Evolutionary conservation across 805 yeast species (phyloP).

Genomic region (Saturnispora galanensis): DNA sequence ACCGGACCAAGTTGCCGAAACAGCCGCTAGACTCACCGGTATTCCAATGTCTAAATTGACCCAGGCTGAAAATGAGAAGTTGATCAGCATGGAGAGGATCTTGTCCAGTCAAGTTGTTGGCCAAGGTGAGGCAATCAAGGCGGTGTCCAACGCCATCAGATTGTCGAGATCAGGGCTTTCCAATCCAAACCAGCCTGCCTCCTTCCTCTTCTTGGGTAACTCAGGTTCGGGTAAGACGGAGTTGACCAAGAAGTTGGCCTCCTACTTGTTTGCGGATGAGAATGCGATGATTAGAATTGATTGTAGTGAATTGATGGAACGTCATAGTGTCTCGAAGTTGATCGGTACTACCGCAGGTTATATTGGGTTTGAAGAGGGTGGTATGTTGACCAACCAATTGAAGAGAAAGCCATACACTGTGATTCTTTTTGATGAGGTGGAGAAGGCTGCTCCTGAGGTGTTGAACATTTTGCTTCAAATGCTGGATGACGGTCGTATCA

Average conservation of each 20-base stretch:
- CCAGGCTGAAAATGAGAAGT: slow-evolving; percentile 89
- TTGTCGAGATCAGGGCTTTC: slow-evolving; percentile 89
- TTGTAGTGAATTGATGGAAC: slow-evolving; percentile 93
- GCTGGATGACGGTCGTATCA: slow-evolving; percentile 92
- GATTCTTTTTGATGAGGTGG: slow-evolving; percentile 93
- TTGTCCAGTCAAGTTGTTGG: slow-evolving; percentile 83
- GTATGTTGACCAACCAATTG: slow-evolving; percentile 86
- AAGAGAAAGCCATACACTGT: slow-evolving; percentile 92
- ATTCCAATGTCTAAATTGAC: slow-evolving; percentile 92
- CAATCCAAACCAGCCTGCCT: slow-evolving; percentile 94
- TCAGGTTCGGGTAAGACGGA: slow-evolving; percentile 99
- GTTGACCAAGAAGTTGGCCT: slow-evolving; percentile 92
- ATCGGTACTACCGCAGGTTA: slow-evolving; percentile 97
- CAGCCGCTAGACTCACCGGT: slow-evolving; percentile 94
- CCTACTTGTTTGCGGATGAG: slow-evolving; percentile 91
- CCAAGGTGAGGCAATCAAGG: slow-evolving; percentile 90
- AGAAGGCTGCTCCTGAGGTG: slow-evolving; percentile 97
- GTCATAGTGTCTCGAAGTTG: slow-evolving; percentile 89
- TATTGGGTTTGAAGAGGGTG: slow-evolving; percentile 97
- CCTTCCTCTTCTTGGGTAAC: slow-evolving; percentile 87
- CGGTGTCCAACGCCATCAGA: slow-evolving; percentile 92
- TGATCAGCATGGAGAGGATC: slow-evolving; percentile 89
- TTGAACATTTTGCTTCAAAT: slow-evolving; percentile 84
- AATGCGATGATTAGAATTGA: slow-evolving; percentile 96
- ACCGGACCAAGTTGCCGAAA: slow-evolving; percentile 68